Percentiles rank a stretch among this genome's conserved stretches.
These are phyloP conservation scores for Trichoderma arundinaceum DNA, from an alignment of 2,329 filamentous ascomycete species.

Conservation along the genomic window DNA sequence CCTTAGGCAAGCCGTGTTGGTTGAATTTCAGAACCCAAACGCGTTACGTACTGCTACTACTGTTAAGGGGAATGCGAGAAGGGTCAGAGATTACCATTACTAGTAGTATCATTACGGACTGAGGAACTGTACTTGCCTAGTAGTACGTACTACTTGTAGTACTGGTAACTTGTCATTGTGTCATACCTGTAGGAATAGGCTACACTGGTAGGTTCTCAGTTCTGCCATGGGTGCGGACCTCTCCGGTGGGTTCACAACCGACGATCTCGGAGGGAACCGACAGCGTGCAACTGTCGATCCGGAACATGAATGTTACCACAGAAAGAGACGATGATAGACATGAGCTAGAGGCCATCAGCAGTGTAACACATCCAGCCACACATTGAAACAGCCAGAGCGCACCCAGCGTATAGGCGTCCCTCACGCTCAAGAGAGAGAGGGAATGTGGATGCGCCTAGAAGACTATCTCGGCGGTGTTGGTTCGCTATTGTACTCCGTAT, in stretches of 20 bases:
- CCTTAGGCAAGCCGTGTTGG: not conserved
- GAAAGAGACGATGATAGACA: not conserved
- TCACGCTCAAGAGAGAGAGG: not conserved
- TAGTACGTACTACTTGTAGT: not conserved
- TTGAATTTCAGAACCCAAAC: not conserved
- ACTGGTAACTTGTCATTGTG: too few relatives aligned
- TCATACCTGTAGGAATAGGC: not conserved
- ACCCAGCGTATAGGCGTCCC: not conserved
- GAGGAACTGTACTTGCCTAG: not conserved
- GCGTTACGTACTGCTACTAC: not conserved
- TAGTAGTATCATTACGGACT: not conserved
- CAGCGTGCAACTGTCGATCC: constrained; percentile 21
- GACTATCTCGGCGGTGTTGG: not conserved
- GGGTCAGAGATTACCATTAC: not conserved
- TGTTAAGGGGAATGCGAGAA: not conserved
- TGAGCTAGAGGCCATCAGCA: not conserved
- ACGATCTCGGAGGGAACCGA: constrained; percentile 25
- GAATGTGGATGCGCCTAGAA: not conserved
- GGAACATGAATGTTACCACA: not conserved
- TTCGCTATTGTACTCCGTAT: not conserved
- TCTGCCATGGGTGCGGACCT: constrained; percentile 5
- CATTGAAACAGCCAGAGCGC: not conserved
- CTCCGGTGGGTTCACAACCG: not conserved
- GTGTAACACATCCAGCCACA: not conserved
- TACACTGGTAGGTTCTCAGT: not conserved